Percentiles rank a stretch among this genome's conserved stretches.
phyloP scores from a whole-genome alignment of 139 green algal species.

The Chlorella sp. region DNA sequence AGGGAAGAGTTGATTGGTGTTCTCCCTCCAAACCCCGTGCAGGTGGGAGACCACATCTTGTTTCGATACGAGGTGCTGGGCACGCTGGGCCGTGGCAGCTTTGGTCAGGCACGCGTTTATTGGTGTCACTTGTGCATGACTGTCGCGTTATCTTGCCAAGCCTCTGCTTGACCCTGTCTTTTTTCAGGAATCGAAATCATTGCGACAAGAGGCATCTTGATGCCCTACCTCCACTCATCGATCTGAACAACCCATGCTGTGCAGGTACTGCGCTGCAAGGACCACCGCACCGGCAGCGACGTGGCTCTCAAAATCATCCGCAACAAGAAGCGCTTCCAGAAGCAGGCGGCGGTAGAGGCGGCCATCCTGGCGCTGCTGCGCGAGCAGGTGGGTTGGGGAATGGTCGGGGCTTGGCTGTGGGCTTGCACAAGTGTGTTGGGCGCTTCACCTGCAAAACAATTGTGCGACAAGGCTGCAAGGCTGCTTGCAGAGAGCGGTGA shows the following conservation, averaged over 20 bases:
- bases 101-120: slow-evolving; percentile 73
- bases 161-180: no score
- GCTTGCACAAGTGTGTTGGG: background rate
- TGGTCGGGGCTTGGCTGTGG: background rate
- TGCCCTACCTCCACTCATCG: background rate
- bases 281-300: slow-evolving; percentile 14
- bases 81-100: slow-evolving; percentile 90
- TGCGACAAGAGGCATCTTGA: no score
- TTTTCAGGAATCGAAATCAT: no score
- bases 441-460: no score
- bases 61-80: slow-evolving; percentile 75
- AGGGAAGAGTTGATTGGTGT: background rate
- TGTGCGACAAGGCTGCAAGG: no score
- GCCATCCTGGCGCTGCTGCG: slow-evolving; percentile 91
- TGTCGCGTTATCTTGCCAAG: no score
- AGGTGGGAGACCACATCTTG: slow-evolving; percentile 40
- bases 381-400: background rate
- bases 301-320: slow-evolving; percentile 97
- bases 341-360: slow-evolving; percentile 85
- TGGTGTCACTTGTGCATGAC: no score
- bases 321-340: slow-evolving; percentile 92
- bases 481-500: background rate
- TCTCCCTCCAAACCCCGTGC: background rate
- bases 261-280: slow-evolving; percentile 77
- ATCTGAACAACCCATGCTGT: background rate